Evolutionary conservation across 2,329 filamentous ascomycete species (phyloP), one percentile per base, ranked within the genome.

Genomic region (Curvularia sp.): DNA sequence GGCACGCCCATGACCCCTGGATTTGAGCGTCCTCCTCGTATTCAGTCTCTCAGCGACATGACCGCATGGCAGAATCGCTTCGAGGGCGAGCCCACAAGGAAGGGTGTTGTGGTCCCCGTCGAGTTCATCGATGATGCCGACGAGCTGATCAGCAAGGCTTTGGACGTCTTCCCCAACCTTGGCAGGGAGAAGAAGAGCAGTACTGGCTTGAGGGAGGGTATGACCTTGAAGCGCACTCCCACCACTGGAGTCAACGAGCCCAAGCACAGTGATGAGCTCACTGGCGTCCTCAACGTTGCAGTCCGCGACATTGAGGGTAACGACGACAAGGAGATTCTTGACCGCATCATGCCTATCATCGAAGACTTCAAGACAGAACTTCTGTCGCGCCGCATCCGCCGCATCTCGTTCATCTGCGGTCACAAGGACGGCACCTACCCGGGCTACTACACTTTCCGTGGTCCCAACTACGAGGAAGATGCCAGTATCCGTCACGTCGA

Each of bases 371-470:
- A 91, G 83, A 86, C 91, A 1, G 95, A 99, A 70, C 85, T 99
- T 23, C 80, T 93, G 25, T 82, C 88, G 53, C 92, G 90, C 68
- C 87, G 89, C 49, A 89, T 99, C 48, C 93, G 95, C 65, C 91
- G 95, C 67, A 81, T 99, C 55, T 97, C 93, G 49, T 97, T 99
- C 82, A 95, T 98, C 77, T 97, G 93, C 74, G 95, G 95, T 55
- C 92, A 92, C 82, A 92, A 89, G 74, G 92, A 99, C 74, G 95
- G 93, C 54, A 92, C 92, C 13, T 97, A 98, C 78, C 95, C 94
- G 21, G 93, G 92, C 47, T 98, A 99, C 86, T 98, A 91, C 84
- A 99, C 95, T 42, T 99, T 98, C 92, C 90, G 95, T 76, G 94
- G 94, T 5, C 94, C 95, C 27, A 81, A 83, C 50, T 99, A 96